Percentiles rank a stretch among this genome's conserved stretches.
Conservation (phyloP, 768 basidiomycete genomes). For the Mycena galopus region DNA sequence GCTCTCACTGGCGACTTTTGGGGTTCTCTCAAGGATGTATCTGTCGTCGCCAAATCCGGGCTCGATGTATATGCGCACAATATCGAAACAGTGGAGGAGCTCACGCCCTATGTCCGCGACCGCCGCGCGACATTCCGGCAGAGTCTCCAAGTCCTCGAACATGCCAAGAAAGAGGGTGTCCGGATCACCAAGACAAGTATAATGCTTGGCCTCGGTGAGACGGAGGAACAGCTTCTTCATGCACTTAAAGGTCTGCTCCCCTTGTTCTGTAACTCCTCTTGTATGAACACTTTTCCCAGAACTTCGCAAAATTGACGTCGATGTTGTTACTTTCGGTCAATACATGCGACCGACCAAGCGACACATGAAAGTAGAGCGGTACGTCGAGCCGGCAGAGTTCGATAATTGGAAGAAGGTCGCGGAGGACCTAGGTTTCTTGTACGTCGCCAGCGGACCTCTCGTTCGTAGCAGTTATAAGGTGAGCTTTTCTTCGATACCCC, state of each 20-base stretch:
- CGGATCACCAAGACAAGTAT: constrained; percentile 97
- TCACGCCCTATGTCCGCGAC: constrained; percentile 96
- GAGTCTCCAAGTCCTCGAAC: constrained; percentile 83
- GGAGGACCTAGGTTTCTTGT: constrained; percentile 95
- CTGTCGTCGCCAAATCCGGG: constrained; percentile 90
- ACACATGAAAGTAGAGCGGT: constrained; percentile 99
- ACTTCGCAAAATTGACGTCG: constrained; percentile 88
- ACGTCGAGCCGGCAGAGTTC: constrained; percentile 95
- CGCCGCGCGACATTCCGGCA: constrained; percentile 92
- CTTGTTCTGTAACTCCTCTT: neutral
- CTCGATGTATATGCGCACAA: constrained; percentile 99
- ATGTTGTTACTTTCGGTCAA: constrained; percentile 99
- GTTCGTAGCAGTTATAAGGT: constrained; percentile 99
- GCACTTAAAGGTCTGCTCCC: constrained; percentile 79
- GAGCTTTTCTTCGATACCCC: constrained; percentile 36
- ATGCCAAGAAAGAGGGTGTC: constrained; percentile 87
- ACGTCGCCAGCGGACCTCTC: constrained; percentile 96
- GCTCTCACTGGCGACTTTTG: constrained; percentile 96
- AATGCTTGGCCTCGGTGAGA: constrained; percentile 98
- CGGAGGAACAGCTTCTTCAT: constrained; percentile 82
- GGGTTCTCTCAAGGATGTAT: constrained; percentile 80
- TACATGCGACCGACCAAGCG: constrained; percentile 99
- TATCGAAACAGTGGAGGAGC: constrained; percentile 93
- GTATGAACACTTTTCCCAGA: constrained; percentile 60
- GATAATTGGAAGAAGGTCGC: constrained; percentile 91